Percentiles rank a stretch among this genome's conserved stretches.
Conservation (phyloP, 2,329 filamentous ascomycete species). For the Clathrospora elynae region DNA sequence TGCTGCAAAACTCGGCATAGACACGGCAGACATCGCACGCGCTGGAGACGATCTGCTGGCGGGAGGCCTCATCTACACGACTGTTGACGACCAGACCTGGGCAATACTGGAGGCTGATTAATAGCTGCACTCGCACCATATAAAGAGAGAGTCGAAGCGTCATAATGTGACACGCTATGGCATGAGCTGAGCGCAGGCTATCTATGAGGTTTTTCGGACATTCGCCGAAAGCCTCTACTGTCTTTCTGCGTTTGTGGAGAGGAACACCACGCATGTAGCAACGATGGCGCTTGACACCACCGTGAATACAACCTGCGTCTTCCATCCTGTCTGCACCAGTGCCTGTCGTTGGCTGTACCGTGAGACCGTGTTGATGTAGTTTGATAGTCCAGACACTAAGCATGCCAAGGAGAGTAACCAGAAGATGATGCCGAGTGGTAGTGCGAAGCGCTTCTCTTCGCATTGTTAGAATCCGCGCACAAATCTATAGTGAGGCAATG, state of each 20-base stretch:
- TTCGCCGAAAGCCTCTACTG: conserved; percentile 12
- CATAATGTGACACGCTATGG: conserved; percentile 1
- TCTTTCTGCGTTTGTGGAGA: conserved; percentile 47
- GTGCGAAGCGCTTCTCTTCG: conserved; percentile 75
- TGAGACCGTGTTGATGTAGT: conserved; percentile 83
- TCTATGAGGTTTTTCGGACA: conserved; percentile 10
- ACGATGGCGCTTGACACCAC: conserved; percentile 50
- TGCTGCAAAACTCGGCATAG: conserved; percentile 67
- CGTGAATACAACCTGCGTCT: conserved; percentile 75
- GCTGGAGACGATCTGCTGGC: conserved; percentile 81
- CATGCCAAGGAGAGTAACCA: conserved; percentile 82
- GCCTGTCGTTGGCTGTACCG: conserved; percentile 79
- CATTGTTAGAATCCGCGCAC: not conserved
- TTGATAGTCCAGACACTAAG: conserved; percentile 75
- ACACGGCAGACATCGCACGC: conserved; percentile 70
- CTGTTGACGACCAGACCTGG: conserved; percentile 91
- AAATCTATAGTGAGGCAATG: not conserved
- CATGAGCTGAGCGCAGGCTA: conserved; percentile 3
- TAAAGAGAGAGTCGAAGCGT: no score
- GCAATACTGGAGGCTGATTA: conserved; percentile 71
- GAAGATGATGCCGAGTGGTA: conserved; percentile 85
- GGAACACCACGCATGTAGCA: conserved; percentile 49
- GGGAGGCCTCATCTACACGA: conserved; percentile 81
- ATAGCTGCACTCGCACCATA: no score
- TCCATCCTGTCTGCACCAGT: conserved; percentile 91